Base-by-base conservation (phyloP, 176 grass and related monocot genomes). In the Elymus sibiricus region DNA sequence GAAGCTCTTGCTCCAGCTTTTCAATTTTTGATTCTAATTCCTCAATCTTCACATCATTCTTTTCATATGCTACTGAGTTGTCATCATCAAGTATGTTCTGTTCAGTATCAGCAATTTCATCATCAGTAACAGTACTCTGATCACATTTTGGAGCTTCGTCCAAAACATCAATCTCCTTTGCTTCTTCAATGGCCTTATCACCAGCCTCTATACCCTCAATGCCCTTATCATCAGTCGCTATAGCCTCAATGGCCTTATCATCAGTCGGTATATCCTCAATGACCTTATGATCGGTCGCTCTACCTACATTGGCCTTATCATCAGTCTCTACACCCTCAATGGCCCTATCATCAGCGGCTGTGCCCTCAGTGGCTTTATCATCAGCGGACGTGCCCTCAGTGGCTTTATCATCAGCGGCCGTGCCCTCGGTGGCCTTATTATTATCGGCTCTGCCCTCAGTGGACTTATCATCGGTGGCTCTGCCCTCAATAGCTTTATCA, bases 81-180 rank as follows among this genome's bases (percentile, higher is more conserved):
- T 74, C 80, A 85, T 90, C 80, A 88, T 91, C 62, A 56, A 78
- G 35, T 53, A 79, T 51, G 70, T 85, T 92, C 81, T 90, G 92
- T 80, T 99, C 92, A 83, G 84, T 78, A 75, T 93, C 85, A 90
- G 77, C 77, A 79, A 85, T 88, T 51, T 99, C 97, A 59, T 95
- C 88, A 21, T 97, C 92, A 82, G 94, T 99, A n/a, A 82, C 86
- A 82, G 69, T 93, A 88, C 94, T 96, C 68, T 93, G 87, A 84
- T 99, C 92, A 79, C 89, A 97, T 64, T 83, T 89, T 19, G 97
- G 94, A 82, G 92, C 94, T 83, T 91, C 94, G 64, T 97, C 90
- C 70, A 98, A 70, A 32, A 99, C 75, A 93, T 99, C 92, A 0
- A 99, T 96, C 77, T 93, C 94, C 83, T 97, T 99, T 51, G 87